Base-by-base conservation (phyloP, 257 asterid genomes). In the Dorcoceras hygrometricum region DNA sequence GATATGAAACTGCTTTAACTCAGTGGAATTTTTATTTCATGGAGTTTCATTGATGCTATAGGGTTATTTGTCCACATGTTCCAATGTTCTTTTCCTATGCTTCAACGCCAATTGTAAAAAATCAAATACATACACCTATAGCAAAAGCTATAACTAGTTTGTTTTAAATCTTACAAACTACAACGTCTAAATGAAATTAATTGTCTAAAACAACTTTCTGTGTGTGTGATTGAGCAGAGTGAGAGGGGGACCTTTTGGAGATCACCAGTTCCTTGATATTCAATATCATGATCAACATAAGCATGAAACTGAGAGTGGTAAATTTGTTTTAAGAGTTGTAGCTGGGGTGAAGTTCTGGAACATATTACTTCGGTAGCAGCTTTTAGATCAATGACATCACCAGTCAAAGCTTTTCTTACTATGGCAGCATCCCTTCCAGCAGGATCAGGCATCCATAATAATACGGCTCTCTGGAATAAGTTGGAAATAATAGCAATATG, bases 401-500 rank as follows among this genome's bases (percentile, higher is more conserved):
- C 80, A 57, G 57, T 43, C 79, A 90, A 80, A 62, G 92, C 86
- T 68, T 73, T 62, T 74, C 88, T 79, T 6, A 94, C 78, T 48
- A 87, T 73, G 14, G 80, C 78, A 58, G 97, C 97, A 72, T 94
- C 99, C 36, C 95, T 83, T 50, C 66, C 62, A 31, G 89, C 93
- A 22, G 97, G 99, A 80, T 94, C 99, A 59, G 83, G 86, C 93
- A 94, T 71, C 99, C 99, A 94, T 27, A 84, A 81, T 57, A 84
- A 72, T 53, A 94, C 53, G 10, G 97, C 97, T 74, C 66, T 87
- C 99, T 90, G 87, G 74, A 73, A 66, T 51, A 51, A 74, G 60
- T 36, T 64, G 27, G 23, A 51, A 54, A 31, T 31, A 25, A 51
- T 23, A 64, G 8, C 36, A 34, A 7, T 6, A 23, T 32, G 51